These are phyloP conservation scores for Cladosporium phlei DNA, from an alignment of 2,329 filamentous ascomycete species.

Conservation along the genomic window DNA sequence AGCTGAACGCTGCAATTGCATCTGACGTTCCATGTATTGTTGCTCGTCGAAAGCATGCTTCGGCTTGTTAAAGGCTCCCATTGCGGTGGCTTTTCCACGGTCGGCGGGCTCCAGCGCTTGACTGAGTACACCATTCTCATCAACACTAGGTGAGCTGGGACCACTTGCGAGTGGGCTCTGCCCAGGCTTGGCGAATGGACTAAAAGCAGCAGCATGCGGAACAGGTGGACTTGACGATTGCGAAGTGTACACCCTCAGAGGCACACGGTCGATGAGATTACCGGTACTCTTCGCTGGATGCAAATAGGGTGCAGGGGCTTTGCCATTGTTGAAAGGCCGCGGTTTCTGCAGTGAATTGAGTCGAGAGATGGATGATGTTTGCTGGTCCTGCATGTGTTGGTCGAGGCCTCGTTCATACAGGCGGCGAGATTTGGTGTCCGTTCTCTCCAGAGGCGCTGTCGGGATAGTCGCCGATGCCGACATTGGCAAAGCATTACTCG, in stretches of 20 bases:
- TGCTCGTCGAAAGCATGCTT: conserved; percentile 74
- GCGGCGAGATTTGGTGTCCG: conserved; percentile 64
- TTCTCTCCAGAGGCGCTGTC: conserved; percentile 50
- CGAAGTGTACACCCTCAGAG: conserved; percentile 26
- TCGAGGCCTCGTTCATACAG: conserved; percentile 80
- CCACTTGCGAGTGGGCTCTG: conserved; percentile 37
- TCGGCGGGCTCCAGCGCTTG: conserved; percentile 69
- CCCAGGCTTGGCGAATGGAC: conserved; percentile 32
- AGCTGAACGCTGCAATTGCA: conserved; percentile 64
- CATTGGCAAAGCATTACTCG: conserved; percentile 28
- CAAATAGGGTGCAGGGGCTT: conserved; percentile 43
- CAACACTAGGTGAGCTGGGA: conserved; percentile 54
- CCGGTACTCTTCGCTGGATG: conserved; percentile 54
- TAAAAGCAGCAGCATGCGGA: conserved; percentile 34
- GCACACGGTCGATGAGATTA: conserved; percentile 53
- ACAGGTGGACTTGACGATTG: conserved; percentile 38
- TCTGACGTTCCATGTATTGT: conserved; percentile 75
- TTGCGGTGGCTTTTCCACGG: conserved; percentile 73
- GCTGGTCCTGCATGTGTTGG: conserved; percentile 75
- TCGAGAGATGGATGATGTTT: conserved; percentile 68
- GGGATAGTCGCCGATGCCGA: conserved; percentile 22
- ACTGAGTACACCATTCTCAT: conserved; percentile 58
- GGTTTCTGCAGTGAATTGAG: conserved; percentile 73
- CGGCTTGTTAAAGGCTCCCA: conserved; percentile 69
- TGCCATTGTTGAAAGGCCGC: conserved; percentile 45